Conservation (phyloP, 192 early-diverging fungal genomes). For the Geranomyces variabilis region DNA sequence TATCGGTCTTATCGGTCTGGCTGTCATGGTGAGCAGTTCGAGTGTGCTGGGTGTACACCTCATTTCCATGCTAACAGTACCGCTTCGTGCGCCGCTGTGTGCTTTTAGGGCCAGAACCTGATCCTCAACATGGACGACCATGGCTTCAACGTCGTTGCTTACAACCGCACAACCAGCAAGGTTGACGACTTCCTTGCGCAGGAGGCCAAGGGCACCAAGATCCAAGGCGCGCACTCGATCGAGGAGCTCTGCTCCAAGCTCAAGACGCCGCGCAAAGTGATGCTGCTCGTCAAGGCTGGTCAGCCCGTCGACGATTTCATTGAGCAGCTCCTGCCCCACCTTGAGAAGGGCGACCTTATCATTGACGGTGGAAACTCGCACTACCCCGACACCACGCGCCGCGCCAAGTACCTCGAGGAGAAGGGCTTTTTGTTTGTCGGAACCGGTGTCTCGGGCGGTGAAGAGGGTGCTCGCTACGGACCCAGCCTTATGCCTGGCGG, state of each 20-base stretch:
- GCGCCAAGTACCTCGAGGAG: slow-evolving; percentile 82
- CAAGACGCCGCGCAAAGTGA: slow-evolving; percentile 95
- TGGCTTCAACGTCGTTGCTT: slow-evolving; percentile 89
- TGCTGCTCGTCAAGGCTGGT: slow-evolving; percentile 98
- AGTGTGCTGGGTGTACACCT: neutral
- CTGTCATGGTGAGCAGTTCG: slow-evolving; percentile 90
- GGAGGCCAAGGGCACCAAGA: slow-evolving; percentile 97
- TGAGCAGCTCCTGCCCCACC: slow-evolving; percentile 80
- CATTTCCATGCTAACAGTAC: neutral
- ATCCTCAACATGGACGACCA: slow-evolving; percentile 99
- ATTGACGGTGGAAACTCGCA: slow-evolving; percentile 99
- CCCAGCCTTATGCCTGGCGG: slow-evolving; percentile 98
- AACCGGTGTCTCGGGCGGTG: slow-evolving; percentile 97
- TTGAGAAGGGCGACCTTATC: slow-evolving; percentile 90
- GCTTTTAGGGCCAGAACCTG: slow-evolving; percentile 92
- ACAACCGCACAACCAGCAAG: slow-evolving; percentile 94
- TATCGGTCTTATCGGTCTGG: slow-evolving; percentile 98
- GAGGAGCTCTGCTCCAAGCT: slow-evolving; percentile 93
- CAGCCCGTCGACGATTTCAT: slow-evolving; percentile 94
- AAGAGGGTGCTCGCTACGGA: slow-evolving; percentile 96
- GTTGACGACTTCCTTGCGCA: slow-evolving; percentile 92
- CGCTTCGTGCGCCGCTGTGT: no score
- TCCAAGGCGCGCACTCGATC: slow-evolving; percentile 92
- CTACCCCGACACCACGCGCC: slow-evolving; percentile 94
- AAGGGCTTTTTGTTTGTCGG: slow-evolving; percentile 96